Evolutionary conservation across 768 basidiomycete species (phyloP).

Genomic region (Rhizopogon rudus): DNA sequence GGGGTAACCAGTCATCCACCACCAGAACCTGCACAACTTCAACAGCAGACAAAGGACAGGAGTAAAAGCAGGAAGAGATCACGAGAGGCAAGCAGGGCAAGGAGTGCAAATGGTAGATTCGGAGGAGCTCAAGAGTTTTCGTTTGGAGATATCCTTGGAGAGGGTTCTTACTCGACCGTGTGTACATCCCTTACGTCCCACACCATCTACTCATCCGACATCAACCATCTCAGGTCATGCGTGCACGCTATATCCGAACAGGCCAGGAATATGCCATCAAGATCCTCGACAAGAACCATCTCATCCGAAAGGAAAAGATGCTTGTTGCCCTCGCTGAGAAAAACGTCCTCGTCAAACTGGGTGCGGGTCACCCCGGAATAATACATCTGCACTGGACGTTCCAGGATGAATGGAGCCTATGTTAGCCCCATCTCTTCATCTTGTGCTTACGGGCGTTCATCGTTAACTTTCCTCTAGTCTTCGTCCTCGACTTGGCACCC

Average conservation of each 20-base stretch:
- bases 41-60: constrained; percentile 19
- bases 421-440: constrained; percentile 22
- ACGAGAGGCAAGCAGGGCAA: constrained; percentile 33
- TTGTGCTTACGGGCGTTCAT: not conserved
- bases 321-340: constrained; percentile 77
- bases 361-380: constrained; percentile 72
- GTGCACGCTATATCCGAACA: constrained; percentile 47
- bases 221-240: constrained; percentile 44
- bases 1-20: constrained; percentile 28
- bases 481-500: constrained; percentile 69
- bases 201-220: constrained; percentile 7
- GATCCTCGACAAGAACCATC: constrained; percentile 78
- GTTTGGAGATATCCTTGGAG: constrained; percentile 70
- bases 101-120: constrained; percentile 39
- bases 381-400: constrained; percentile 80
- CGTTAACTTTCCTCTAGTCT: constrained; percentile 41
- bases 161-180: constrained; percentile 81
- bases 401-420: constrained; percentile 79
- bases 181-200: constrained; percentile 21
- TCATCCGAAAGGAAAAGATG: constrained; percentile 74
- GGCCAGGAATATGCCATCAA: constrained; percentile 72
- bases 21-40: constrained; percentile 10
- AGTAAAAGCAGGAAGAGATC: constrained; percentile 36
- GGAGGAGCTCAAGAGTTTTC: constrained; percentile 61
- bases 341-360: constrained; percentile 63